Evolutionary conservation across 2,329 filamentous ascomycete genomes (phyloP).

Genomic region (Akanthomyces muscarius): DNA sequence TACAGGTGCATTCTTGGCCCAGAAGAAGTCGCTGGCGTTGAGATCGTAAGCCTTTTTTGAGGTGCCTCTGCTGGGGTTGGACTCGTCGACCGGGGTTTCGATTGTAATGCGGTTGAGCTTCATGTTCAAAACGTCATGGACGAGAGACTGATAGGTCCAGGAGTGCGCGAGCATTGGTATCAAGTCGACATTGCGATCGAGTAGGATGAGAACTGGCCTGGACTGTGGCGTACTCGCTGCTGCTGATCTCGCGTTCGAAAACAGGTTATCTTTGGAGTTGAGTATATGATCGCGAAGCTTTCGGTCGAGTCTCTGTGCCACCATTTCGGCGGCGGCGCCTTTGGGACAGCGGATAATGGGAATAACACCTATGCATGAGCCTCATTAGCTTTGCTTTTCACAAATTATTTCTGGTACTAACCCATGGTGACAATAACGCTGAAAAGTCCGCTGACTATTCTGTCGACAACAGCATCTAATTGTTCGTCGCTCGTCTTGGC

Average conservation of each 20-base stretch:
- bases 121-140: conserved; percentile 59
- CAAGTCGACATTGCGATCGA: conserved; percentile 92
- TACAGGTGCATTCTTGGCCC: conserved; percentile 83
- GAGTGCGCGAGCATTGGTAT: conserved; percentile 99
- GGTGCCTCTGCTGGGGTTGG: conserved; percentile 67
- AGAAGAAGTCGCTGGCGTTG: conserved; percentile 90
- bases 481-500: conserved; percentile 85
- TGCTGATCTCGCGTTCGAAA: conserved; percentile 64
- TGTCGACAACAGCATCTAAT: conserved; percentile 80
- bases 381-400: not conserved
- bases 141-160: conserved; percentile 74
- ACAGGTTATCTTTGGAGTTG: conserved; percentile 96
- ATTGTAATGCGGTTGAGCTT: conserved; percentile 89
- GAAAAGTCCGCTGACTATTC: conserved; percentile 93
- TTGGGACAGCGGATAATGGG: conserved; percentile 95
- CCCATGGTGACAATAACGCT: conserved; percentile 98
- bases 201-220: conserved; percentile 83
- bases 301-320: conserved; percentile 87
- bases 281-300: conserved; percentile 95
- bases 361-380: conserved; percentile 63
- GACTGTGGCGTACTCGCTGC: conserved; percentile 62
- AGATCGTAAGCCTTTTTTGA: conserved; percentile 89
- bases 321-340: conserved; percentile 88
- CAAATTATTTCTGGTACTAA: conserved; percentile 33
- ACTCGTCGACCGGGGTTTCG: conserved; percentile 75